Evolutionary conservation across 176 grass and related monocot species (phyloP), one percentile per base, ranked within the genome.

Genomic region (Zizania latifolia): DNA sequence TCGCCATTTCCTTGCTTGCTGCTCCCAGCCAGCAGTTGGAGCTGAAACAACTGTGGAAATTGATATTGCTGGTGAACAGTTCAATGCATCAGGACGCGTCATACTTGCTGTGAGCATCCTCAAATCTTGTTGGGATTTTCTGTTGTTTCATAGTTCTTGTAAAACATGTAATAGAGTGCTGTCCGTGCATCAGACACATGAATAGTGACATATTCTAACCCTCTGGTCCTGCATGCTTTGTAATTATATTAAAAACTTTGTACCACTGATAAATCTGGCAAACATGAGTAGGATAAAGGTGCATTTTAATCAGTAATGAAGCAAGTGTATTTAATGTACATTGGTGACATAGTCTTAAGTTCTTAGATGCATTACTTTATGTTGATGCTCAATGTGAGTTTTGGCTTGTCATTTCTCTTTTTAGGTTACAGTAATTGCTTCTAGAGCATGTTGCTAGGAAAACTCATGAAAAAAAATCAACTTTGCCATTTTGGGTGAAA

Each of bases 1-100:
- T 67, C 91, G 86, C 24, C 94, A 98, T 87, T 98, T 98, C 68
- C 91, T 98, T 87, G 94, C 94, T 65, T 98, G 94, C 75, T 88
- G 92, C 48, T 98, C 94, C 74, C 91, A 98, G 81, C 91, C 94
- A 34, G 89, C 94, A 53, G 86, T 98, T 45, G 94, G 94, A 86
- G 94, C 91, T 71, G 86, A 98, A 85, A 98, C 91, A 60, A 92
- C 78, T 56, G 84, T 97, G 60, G 88, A 93, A 87, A 85, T 98
- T 57, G 86, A 93, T 74, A 92, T 93, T 88, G 88, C 91, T 1
- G 78, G 94, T 59, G 91, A 98, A 89, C 70, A 93, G 65, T 93
- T 93, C 86, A 88, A 85, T 74, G 88, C 90, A 56, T 89, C 82
- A 71, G 91, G 94, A 33, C 91, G 89, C 70, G 89, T 89, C 24